Evolutionary conservation across 805 yeast genomes (phyloP).

Genomic region (Ogataea saltuana): DNA sequence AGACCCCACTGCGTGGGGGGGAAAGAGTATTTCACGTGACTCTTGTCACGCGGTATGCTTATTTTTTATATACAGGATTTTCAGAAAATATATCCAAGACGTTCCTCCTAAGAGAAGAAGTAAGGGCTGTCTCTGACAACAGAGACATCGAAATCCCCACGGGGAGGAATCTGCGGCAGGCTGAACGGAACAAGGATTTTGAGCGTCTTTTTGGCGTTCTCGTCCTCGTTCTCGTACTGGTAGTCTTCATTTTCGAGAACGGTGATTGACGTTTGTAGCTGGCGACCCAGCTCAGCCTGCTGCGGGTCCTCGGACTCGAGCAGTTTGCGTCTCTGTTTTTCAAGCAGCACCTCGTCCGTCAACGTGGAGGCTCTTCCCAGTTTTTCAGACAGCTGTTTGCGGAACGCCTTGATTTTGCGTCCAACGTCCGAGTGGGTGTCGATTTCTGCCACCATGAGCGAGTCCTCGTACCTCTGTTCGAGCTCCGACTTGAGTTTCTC

Average conservation of each 20-base stretch:
- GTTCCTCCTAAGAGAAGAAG: constrained; percentile 58
- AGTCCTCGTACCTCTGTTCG: constrained; percentile 72
- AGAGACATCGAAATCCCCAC: constrained; percentile 81
- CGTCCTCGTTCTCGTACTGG: constrained; percentile 17
- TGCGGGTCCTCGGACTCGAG: constrained; percentile 53
- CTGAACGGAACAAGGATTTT: constrained; percentile 65
- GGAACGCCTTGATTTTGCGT: constrained; percentile 46
- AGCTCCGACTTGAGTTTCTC: constrained; percentile 74
- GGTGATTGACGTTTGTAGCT: constrained; percentile 71
- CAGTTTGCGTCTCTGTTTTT: constrained; percentile 59
- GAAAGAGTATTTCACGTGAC: too few species aligned
- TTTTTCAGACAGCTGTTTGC: constrained; percentile 48
- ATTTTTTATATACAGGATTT: constrained; percentile 8
- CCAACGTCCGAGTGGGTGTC: constrained; percentile 55
- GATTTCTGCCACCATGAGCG: constrained; percentile 60
- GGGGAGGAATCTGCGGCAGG: constrained; percentile 72
- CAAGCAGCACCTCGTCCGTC: constrained; percentile 73
- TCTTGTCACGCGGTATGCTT: too few species aligned
- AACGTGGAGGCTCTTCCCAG: constrained; percentile 59
- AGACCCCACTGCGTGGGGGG: too few species aligned
- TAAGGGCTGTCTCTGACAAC: constrained; percentile 72
- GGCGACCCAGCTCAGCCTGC: constrained; percentile 48
- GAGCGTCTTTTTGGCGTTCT: constrained; percentile 26
- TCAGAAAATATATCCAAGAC: too few species aligned
- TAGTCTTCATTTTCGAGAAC: constrained; percentile 40